A percentile compares a stretch with the other conserved stretches of the same genome.
Conservation (phyloP, 2,329 filamentous ascomycete species). For the Aspergillus udagawae region DNA sequence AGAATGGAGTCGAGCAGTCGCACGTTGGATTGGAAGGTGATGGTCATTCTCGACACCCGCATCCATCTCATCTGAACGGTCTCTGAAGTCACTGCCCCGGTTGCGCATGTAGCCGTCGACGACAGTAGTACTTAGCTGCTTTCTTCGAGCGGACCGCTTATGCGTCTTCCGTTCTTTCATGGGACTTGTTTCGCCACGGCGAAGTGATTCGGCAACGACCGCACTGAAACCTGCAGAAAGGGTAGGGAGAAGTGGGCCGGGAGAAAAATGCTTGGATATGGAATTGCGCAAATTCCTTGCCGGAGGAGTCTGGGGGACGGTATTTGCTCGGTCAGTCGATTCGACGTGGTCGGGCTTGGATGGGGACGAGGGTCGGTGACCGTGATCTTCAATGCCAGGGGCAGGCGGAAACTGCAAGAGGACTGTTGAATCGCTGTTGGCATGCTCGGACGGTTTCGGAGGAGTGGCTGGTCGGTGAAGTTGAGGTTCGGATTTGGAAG, state of each 20-base stretch:
- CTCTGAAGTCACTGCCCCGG: constrained; percentile 14
- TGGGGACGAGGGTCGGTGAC: constrained; percentile 15
- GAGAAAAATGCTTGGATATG: constrained; percentile 51
- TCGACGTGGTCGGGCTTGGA: constrained; percentile 12
- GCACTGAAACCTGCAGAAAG: constrained; percentile 58
- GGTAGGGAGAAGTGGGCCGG: constrained; percentile 57
- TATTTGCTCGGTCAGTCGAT: constrained; percentile 22
- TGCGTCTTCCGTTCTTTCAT: constrained; percentile 27
- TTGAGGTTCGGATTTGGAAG: constrained; percentile 21
- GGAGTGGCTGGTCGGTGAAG: constrained; percentile 26
- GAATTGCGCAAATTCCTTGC: constrained; percentile 42
- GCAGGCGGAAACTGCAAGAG: constrained; percentile 39
- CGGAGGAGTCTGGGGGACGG: constrained; percentile 35
- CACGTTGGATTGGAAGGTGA: constrained; percentile 17
- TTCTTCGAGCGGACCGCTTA: constrained; percentile 24
- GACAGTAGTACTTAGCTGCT: constrained; percentile 25
- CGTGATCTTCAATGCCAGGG: constrained; percentile 28
- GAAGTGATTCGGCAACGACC: constrained; percentile 61
- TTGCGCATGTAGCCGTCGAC: constrained; percentile 16
- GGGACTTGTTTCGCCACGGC: constrained; percentile 50
- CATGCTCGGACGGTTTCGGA: constrained; percentile 13
- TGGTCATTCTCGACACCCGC: constrained; percentile 10
- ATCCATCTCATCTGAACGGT: constrained; percentile 18
- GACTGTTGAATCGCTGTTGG: constrained; percentile 28
- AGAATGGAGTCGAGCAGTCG: constrained; percentile 25